phyloP scores from a whole-genome alignment of 73 alveolate genomes.

The Paramecium octaurelia region DNA sequence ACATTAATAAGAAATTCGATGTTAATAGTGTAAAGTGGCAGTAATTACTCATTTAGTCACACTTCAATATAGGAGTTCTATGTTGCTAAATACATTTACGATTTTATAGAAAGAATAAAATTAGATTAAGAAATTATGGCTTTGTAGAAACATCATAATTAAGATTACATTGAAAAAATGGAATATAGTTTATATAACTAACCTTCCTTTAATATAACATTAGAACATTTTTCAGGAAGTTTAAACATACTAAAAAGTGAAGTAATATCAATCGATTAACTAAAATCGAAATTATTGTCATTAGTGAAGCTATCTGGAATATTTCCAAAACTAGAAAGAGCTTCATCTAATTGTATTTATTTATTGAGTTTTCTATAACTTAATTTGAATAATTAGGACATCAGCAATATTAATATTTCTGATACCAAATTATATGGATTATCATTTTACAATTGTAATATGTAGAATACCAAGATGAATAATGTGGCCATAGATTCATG shows the following conservation, averaged over 20 bases:
- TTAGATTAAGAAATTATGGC: background rate
- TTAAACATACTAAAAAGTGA: background rate
- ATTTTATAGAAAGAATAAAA: background rate
- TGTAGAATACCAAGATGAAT: background rate
- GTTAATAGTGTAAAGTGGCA: background rate
- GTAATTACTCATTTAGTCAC: background rate
- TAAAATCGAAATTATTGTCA: background rate
- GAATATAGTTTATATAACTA: background rate
- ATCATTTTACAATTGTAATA: background rate
- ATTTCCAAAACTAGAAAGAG: background rate
- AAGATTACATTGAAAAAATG: background rate
- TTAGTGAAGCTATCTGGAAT: background rate
- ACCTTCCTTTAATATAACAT: background rate
- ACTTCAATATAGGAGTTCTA: background rate
- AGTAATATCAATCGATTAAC: background rate
- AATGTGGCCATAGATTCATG: background rate
- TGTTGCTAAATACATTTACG: background rate
- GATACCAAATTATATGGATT: background rate
- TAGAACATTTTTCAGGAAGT: background rate
- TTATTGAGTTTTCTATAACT: background rate
- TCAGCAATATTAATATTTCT: background rate
- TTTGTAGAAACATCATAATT: background rate
- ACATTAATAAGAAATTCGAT: background rate
- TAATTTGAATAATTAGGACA: background rate
- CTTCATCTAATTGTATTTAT: background rate